phyloP scores from a whole-genome alignment of 495 filamentous ascomycete species.

The Xanthoparmelia taractica region DNA sequence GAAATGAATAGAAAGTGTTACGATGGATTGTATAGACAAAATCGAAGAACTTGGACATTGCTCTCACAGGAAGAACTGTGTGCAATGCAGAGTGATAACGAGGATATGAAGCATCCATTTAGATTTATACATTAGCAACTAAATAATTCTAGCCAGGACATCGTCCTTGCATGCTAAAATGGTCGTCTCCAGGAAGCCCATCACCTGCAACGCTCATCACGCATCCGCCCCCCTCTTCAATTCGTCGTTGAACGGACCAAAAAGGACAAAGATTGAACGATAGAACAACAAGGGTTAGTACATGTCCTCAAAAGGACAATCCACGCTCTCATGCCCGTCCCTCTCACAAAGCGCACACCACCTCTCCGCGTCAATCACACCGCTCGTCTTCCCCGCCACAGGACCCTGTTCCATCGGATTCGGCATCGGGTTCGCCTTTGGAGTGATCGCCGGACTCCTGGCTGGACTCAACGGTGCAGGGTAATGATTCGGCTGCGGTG shows the following conservation, averaged over 20 bases:
- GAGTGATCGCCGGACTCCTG: constrained; percentile 22
- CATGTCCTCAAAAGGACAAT: constrained; percentile 82
- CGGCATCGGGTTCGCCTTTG: constrained; percentile 33
- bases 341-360: constrained; percentile 97
- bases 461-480: constrained; percentile 35
- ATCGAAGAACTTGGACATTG: not conserved
- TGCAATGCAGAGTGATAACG: not conserved
- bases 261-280: not conserved
- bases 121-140: not conserved
- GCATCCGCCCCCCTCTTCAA: no score
- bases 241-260: no score
- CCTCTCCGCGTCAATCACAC: constrained; percentile 70
- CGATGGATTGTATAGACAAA: not conserved
- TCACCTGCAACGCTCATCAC: constrained; percentile 15
- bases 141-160: not conserved
- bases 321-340: constrained; percentile 91
- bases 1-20: not conserved
- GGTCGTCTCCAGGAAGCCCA: not conserved
- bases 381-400: constrained; percentile 72
- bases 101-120: not conserved
- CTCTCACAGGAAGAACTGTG: not conserved
- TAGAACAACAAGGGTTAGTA: no score
- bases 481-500: constrained; percentile 22
- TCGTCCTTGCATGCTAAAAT: not conserved
- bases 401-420: constrained; percentile 63